Evolutionary conservation across 2,329 filamentous ascomycete species (phyloP), one percentile per base, ranked within the genome.

Genomic region (Pseudogymnoascus sp.): DNA sequence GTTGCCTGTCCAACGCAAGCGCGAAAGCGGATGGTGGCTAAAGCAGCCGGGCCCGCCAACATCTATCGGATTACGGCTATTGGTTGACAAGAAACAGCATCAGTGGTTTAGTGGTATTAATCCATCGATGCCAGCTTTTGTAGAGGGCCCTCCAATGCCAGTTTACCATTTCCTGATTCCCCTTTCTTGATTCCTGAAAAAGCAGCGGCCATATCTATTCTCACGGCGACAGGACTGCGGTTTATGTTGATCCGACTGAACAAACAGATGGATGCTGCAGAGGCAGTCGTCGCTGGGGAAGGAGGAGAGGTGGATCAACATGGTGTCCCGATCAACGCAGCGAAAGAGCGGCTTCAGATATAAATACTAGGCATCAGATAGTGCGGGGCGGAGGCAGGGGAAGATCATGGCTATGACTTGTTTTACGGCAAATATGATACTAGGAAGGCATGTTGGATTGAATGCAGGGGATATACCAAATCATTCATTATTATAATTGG

Each of bases 161-260:
- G 23, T 26, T 26, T 26, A 26, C 23, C 23, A 26, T 26, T 26
- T 26, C 23, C 23, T 26, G 7, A 26, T 26, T 26, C 23, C 7
- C 23, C 7, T 26, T 26, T 26, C 23, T 26, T 6, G 7, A 26
- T 26, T 26, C 23, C 23, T 26, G 7, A 6, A 26, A 26, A 26
- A 26, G 23, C 3, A 15, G 79, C 82, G 0, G 78, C 82, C 19
- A 69, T 90, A 41, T 82, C 86, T 1, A 84, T 90, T 45, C 65
- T 82, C 23, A 79, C 82, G 61, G 86, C 86, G 0, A 81, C 81
- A 0, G 70, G 83, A 2, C 74, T 91, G 65, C 75, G 86, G 8
- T 74, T 84, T 34, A 81, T 89, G 37, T 75, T 92, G 23, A 77
- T 79, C 12, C 74, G 80, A 41, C 69, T 90, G 66, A 92, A 91